Evolutionary conservation across 257 asterid species (phyloP).

Genomic region (Oldenlandia corymbosa): DNA sequence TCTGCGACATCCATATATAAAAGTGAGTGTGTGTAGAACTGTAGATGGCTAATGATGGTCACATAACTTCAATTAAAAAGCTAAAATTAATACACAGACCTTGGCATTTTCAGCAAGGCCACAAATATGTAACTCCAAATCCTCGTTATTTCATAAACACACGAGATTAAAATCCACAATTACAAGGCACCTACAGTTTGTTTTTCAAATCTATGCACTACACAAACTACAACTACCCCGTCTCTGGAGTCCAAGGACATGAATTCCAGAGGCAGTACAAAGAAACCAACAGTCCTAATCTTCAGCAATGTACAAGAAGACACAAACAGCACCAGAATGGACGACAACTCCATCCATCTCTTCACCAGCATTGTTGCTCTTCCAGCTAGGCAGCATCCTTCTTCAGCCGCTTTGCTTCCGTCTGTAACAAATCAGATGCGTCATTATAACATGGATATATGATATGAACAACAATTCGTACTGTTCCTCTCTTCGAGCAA

Average conservation of each 20-base stretch:
- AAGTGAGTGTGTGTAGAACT: too few species aligned
- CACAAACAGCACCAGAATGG: not conserved
- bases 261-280: not conserved
- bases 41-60: too few species aligned
- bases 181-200: not conserved
- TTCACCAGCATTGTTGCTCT: not conserved
- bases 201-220: not conserved
- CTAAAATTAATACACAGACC: not conserved
- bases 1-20: too few species aligned
- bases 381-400: not conserved
- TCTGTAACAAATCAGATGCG: not conserved
- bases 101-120: not conserved
- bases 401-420: slow-evolving; percentile 13
- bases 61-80: too few species aligned
- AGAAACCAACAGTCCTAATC: not conserved
- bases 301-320: not conserved
- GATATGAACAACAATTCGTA: not conserved
- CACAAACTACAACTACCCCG: not conserved
- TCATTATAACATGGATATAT: not conserved
- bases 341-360: not conserved
- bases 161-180: not conserved
- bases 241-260: not conserved
- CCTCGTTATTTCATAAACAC: not conserved
- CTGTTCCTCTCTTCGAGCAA: too few species aligned
- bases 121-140: too few species aligned